phyloP scores from a whole-genome alignment of 2,329 filamentous ascomycete species.

The Microsporum audouinii region DNA sequence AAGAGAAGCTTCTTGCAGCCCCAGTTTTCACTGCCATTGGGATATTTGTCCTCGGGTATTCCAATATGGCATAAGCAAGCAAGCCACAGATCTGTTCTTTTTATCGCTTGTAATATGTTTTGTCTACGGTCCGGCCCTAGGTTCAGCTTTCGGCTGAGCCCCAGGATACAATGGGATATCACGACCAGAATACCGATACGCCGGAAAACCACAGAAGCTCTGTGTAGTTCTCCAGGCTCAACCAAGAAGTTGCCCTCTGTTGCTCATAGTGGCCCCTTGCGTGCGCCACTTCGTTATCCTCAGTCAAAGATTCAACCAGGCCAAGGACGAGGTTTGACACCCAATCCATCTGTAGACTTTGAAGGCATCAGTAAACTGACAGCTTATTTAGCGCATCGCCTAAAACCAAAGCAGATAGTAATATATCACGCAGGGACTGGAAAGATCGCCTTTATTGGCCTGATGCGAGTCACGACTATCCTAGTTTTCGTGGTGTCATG shows the following conservation, averaged over 20 bases:
- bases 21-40: background rate
- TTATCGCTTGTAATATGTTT: background rate
- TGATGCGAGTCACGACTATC: conserved; percentile 59
- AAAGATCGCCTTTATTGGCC: conserved; percentile 55
- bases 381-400: conserved; percentile 8
- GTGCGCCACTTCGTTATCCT: conserved; percentile 7
- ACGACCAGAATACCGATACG: conserved; percentile 5
- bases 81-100: background rate
- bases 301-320: conserved; percentile 6
- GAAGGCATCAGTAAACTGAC: background rate
- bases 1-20: background rate
- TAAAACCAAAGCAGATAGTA: conserved; percentile 40
- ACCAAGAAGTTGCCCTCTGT: background rate
- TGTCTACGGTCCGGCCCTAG: background rate
- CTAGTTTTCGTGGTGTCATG: conserved; percentile 57
- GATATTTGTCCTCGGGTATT: background rate
- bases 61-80: background rate
- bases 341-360: background rate
- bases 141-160: background rate
- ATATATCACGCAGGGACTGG: conserved; percentile 65
- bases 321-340: conserved; percentile 2
- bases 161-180: background rate
- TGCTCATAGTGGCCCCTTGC: background rate
- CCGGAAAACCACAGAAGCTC: conserved; percentile 2
- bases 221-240: background rate